A percentile compares a stretch with the other conserved stretches of the same genome.
Conservation (phyloP, 495 filamentous ascomycete species). For the Aspergillus conjunctus region DNA sequence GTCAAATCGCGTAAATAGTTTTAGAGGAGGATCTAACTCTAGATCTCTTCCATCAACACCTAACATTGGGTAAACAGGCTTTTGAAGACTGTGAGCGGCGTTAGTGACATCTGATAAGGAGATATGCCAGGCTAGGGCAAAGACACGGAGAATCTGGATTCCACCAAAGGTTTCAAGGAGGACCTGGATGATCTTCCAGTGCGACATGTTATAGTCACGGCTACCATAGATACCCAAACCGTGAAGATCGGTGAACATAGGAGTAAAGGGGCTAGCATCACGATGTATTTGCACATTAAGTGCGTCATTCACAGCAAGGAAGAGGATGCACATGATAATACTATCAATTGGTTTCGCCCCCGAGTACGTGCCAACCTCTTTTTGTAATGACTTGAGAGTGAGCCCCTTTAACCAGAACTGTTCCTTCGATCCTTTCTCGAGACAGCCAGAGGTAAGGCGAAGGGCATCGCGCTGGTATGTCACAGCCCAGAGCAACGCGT, state of each 20-base stretch:
- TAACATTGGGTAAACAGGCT: neutral
- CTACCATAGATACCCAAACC: constrained; percentile 1
- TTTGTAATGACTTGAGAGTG: neutral
- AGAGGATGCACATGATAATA: constrained; percentile 1
- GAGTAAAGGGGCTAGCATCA: constrained; percentile 2
- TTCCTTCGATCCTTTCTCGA: neutral
- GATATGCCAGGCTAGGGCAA: neutral
- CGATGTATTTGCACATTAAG: neutral
- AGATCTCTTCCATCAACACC: neutral
- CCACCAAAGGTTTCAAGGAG: neutral
- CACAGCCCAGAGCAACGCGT: neutral
- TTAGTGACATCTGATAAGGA: constrained; percentile 3
- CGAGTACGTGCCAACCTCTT: neutral
- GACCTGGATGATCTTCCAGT: neutral
- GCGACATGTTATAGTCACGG: neutral
- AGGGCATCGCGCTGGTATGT: neutral
- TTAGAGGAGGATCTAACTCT: neutral
- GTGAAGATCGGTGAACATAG: neutral
- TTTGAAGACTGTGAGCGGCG: neutral
- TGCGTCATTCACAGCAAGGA: constrained; percentile 4
- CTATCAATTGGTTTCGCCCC: neutral
- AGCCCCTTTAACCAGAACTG: neutral
- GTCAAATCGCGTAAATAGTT: neutral
- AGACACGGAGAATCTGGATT: neutral
- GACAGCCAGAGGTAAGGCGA: neutral